phyloP scores from a whole-genome alignment of 164 flowering plant genomes.

The Malania oleifera region DNA sequence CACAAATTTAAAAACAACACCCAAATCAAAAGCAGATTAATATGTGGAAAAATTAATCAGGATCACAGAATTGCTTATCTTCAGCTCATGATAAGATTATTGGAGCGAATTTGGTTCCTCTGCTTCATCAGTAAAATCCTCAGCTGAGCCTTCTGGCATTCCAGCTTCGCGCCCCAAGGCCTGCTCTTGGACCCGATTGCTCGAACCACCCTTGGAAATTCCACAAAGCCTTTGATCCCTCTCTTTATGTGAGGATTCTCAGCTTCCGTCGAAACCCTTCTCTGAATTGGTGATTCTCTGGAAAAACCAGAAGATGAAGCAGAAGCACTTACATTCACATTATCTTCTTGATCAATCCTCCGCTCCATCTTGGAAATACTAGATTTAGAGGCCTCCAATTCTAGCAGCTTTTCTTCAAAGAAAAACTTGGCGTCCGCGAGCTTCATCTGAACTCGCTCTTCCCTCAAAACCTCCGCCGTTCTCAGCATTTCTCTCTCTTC shows the following conservation, averaged over 20 bases:
- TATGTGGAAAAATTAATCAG: too few relatives aligned
- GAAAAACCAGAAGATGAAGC: constrained; percentile 2
- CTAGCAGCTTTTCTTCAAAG: constrained; percentile 45
- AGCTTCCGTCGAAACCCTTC: constrained; percentile 33
- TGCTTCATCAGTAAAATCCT: constrained; percentile 62
- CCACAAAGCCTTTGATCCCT: constrained; percentile 85
- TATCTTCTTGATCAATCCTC: constrained; percentile 4
- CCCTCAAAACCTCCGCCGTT: constrained; percentile 61
- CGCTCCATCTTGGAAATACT: constrained; percentile 4
- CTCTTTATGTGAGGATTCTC: constrained; percentile 73
- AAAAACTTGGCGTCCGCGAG: constrained; percentile 53
- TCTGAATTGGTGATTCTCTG: constrained; percentile 12
- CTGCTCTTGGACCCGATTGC: constrained; percentile 52
- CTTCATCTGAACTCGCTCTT: constrained; percentile 79
- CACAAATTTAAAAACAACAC: too few relatives aligned
- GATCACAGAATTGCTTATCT: too few relatives aligned
- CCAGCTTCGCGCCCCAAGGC: constrained; percentile 56
- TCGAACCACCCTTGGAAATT: constrained; percentile 65
- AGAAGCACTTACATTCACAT: background rate
- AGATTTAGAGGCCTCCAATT: constrained; percentile 32
- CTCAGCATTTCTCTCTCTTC: constrained; percentile 70
- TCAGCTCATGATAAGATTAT: constrained; percentile 39
- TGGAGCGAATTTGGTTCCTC: constrained; percentile 35
- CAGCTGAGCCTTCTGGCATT: constrained; percentile 75
- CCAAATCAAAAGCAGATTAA: too few relatives aligned